A percentile compares a stretch with the other conserved stretches of the same genome.
Evolutionary conservation across 2,329 filamentous ascomycete genomes (phyloP).

Genomic region (Emergomyces africanus): DNA sequence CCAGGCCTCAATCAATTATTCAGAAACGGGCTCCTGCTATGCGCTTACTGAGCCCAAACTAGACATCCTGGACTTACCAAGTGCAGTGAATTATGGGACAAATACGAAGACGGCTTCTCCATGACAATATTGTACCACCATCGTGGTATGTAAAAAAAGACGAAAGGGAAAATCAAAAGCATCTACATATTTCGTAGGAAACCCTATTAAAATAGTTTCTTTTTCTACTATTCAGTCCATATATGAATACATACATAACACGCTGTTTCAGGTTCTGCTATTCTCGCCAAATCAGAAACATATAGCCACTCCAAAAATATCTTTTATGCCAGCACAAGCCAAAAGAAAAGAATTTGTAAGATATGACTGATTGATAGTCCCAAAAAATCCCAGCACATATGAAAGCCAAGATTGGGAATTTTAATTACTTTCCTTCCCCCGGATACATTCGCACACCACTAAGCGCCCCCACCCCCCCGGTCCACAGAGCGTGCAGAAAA

Average conservation of each 20-base stretch:
- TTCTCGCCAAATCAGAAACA: conserved; percentile 74
- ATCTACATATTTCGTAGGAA: background rate
- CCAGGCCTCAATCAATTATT: background rate
- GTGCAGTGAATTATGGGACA: background rate
- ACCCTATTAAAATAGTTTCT: background rate
- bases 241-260: background rate
- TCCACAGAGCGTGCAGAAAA: conserved; percentile 68
- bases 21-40: background rate
- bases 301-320: conserved; percentile 76
- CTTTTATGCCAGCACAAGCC: conserved; percentile 59
- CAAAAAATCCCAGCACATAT: conserved; percentile 67
- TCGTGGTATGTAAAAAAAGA: background rate
- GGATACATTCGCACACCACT: background rate
- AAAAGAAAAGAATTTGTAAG: conserved; percentile 79
- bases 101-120: background rate
- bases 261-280: too few species aligned
- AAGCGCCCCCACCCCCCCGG: conserved; percentile 57
- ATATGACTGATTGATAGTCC: conserved; percentile 71
- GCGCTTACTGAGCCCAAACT: background rate
- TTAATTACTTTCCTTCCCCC: background rate
- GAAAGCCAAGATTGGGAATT: conserved; percentile 27
- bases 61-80: background rate
- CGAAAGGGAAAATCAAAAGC: background rate
- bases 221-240: background rate
- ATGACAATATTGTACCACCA: background rate